Conservation (phyloP, 345 rosid species). For the Arabis alpina region DNA sequence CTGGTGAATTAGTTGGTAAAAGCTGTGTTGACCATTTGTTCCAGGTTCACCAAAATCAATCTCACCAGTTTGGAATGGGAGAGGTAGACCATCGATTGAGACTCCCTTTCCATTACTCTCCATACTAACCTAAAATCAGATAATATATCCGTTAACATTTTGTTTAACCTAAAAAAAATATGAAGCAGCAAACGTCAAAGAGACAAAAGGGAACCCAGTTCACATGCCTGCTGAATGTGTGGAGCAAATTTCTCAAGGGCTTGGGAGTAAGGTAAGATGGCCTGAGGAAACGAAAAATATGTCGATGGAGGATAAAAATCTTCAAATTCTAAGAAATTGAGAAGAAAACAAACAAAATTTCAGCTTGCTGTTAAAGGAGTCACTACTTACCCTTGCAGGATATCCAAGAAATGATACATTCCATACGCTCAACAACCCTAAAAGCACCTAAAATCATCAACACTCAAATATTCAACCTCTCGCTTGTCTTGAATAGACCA, state of each 20-base stretch:
- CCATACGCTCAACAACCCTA: slow-evolving; percentile 91
- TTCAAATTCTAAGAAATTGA: not conserved
- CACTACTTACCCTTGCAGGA: slow-evolving; percentile 79
- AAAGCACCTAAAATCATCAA: slow-evolving; percentile 65
- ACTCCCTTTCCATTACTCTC: slow-evolving; percentile 99
- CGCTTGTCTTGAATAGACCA: not conserved
- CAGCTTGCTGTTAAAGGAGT: slow-evolving; percentile 24
- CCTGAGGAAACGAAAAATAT: slow-evolving; percentile 55
- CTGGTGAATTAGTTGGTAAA: slow-evolving; percentile 99
- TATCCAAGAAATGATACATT: slow-evolving; percentile 92
- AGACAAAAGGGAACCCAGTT: slow-evolving; percentile 5
- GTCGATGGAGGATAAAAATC: slow-evolving; percentile 7
- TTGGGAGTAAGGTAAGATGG: slow-evolving; percentile 94
- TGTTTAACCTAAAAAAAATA: not conserved
- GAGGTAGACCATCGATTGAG: slow-evolving; percentile 85
- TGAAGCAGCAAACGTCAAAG: not conserved
- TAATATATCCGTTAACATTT: not conserved
- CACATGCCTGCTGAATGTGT: slow-evolving; percentile 88
- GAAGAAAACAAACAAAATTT: not conserved
- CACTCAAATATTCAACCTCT: slow-evolving; percentile 18
- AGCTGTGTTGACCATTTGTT: slow-evolving; percentile 98
- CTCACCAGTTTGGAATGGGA: slow-evolving; percentile 91
- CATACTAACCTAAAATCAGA: slow-evolving; percentile 82
- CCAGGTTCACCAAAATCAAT: slow-evolving; percentile 99
- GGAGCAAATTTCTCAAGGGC: slow-evolving; percentile 97